These are phyloP conservation scores for Chaetoscypha palmicola DNA, from an alignment of 2,329 filamentous ascomycete genomes.

Conservation along the genomic window DNA sequence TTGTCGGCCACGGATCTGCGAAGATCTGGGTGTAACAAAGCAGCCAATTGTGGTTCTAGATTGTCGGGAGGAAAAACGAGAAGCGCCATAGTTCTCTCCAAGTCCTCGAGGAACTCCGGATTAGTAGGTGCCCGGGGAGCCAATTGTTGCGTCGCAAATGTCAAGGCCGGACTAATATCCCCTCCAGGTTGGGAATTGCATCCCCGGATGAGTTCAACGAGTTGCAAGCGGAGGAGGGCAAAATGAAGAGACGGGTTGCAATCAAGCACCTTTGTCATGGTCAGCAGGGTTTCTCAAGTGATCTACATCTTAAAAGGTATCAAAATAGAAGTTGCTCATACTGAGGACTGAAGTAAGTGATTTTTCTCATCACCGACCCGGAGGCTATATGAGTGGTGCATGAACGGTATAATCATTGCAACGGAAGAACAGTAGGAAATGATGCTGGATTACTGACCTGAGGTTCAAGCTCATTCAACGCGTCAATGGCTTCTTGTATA, in stretches of 20 bases:
- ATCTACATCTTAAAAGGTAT: neutral
- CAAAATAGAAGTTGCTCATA: conserved; percentile 55
- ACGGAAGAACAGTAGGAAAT: conserved; percentile 22
- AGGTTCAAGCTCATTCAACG: conserved; percentile 82
- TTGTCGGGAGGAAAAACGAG: conserved; percentile 81
- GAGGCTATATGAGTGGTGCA: conserved; percentile 99
- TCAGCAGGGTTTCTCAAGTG: conserved; percentile 12
- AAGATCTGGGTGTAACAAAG: conserved; percentile 70
- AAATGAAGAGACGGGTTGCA: conserved; percentile 79
- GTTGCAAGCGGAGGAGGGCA: conserved; percentile 77
- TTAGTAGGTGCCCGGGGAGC: conserved; percentile 81
- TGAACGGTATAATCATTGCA: conserved; percentile 98
- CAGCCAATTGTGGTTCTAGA: conserved; percentile 66
- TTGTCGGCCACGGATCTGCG: conserved; percentile 76
- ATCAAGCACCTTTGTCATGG: conserved; percentile 67
- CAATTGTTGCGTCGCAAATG: conserved; percentile 81
- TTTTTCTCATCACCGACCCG: conserved; percentile 84
- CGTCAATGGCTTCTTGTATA: conserved; percentile 77
- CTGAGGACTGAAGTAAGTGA: conserved; percentile 73
- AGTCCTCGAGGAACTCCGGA: conserved; percentile 71
- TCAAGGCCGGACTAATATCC: conserved; percentile 68
- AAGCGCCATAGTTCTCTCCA: conserved; percentile 89
- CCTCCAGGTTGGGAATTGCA: conserved; percentile 59
- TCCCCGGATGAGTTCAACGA: conserved; percentile 84
- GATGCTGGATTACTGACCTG: conserved; percentile 58